phyloP scores from a whole-genome alignment of 495 filamentous ascomycete genomes.

The Tuber microsphaerosporum region DNA sequence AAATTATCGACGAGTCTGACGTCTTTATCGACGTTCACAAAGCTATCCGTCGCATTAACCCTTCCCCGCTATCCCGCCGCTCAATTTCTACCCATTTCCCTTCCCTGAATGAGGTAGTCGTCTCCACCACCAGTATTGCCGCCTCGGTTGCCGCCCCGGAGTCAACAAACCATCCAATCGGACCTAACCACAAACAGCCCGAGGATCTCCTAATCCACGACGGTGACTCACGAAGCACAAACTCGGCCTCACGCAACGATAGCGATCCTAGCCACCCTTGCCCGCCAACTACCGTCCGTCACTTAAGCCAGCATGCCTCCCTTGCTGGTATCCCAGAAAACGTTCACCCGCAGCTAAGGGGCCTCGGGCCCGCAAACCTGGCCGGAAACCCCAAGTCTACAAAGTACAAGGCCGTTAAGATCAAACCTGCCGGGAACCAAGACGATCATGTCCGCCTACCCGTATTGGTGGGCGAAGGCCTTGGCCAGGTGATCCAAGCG shows the following conservation, averaged over 20 bases:
- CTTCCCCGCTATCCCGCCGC: conserved; percentile 49
- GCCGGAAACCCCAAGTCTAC: conserved; percentile 76
- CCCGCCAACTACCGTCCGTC: conserved; percentile 52
- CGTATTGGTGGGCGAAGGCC: background rate
- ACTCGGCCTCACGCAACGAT: conserved; percentile 34
- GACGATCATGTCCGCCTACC: background rate
- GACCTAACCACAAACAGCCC: conserved; percentile 8
- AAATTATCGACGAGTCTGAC: conserved; percentile 77
- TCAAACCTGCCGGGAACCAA: conserved; percentile 33
- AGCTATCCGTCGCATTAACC: conserved; percentile 74
- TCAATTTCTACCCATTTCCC: conserved; percentile 33
- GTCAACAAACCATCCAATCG: background rate
- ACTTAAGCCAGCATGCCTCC: conserved; percentile 48
- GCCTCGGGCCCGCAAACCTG: conserved; percentile 85
- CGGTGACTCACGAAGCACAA: conserved; percentile 17
- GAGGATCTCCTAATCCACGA: conserved; percentile 21
- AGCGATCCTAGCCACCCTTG: conserved; percentile 47
- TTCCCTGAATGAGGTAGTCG: conserved; percentile 43
- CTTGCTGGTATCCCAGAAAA: conserved; percentile 53
- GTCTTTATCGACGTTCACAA: conserved; percentile 96
- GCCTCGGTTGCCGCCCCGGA: conserved; percentile 43
- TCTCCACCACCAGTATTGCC: conserved; percentile 55
- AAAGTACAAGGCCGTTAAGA: conserved; percentile 81
- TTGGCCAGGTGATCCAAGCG: background rate
- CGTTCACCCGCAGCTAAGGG: conserved; percentile 73